phyloP scores from a whole-genome alignment of 2,329 filamentous ascomycete species.

The Rhytidhysteron rufulum region DNA sequence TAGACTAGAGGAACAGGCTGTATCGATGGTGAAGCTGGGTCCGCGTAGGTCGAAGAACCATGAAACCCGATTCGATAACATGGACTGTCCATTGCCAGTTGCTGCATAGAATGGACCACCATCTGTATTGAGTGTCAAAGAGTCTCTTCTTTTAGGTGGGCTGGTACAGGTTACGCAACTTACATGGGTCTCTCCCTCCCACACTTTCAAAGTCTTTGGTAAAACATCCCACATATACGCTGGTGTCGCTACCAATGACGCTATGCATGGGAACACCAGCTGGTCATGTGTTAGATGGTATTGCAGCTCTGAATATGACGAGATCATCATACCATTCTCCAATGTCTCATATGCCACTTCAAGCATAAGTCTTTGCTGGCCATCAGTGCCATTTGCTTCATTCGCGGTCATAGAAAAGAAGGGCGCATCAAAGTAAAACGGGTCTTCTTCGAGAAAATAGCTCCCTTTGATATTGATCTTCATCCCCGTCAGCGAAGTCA shows the following conservation, averaged over 20 bases:
- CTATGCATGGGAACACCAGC: conserved; percentile 12
- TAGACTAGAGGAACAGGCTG: conserved; percentile 26
- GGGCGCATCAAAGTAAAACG: conserved; percentile 23
- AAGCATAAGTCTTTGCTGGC: conserved; percentile 10
- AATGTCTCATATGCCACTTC: conserved; percentile 27
- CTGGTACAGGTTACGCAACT: not conserved
- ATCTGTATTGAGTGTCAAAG: too few species aligned
- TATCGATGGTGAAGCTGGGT: conserved; percentile 33
- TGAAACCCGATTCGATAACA: conserved; percentile 9
- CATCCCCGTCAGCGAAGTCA: not conserved
- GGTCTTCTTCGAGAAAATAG: conserved; percentile 16
- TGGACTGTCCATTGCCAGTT: conserved; percentile 3
- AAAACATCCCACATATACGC: conserved; percentile 2
- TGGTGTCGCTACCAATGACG: not conserved
- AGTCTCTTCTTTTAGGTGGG: too few species aligned
- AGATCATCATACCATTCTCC: conserved; percentile 15
- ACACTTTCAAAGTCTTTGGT: not conserved
- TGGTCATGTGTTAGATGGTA: not conserved
- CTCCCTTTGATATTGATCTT: not conserved
- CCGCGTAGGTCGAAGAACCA: conserved; percentile 11
- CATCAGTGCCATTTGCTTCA: conserved; percentile 10
- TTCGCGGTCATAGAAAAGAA: conserved; percentile 11
- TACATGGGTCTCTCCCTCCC: conserved; percentile 3
- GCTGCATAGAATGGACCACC: conserved; percentile 4
- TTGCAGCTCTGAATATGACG: not conserved